phyloP scores from a whole-genome alignment of 495 filamentous ascomycete species.

The Talaromyces trachyspermus region DNA sequence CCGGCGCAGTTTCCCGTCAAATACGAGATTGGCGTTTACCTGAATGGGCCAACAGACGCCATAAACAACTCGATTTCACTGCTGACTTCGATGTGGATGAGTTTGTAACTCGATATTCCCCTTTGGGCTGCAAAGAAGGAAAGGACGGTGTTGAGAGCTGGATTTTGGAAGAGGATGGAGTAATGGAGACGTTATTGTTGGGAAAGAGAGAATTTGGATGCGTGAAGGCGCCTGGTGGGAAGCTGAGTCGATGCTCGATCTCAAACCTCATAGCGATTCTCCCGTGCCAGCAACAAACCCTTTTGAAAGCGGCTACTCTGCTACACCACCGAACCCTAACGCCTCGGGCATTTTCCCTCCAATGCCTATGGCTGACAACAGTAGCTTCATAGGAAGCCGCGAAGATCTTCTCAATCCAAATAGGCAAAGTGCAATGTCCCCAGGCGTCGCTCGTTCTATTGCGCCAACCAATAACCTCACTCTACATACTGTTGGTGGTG shows the following conservation, averaged over 20 bases:
- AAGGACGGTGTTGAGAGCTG: constrained; percentile 91
- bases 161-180: constrained; percentile 93
- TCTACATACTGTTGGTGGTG: constrained; percentile 44
- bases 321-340: constrained; percentile 33
- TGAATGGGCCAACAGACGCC: constrained; percentile 92
- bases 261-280: constrained; percentile 54
- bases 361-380: constrained; percentile 50
- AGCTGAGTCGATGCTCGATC: constrained; percentile 90
- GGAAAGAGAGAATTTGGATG: constrained; percentile 90
- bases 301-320: constrained; percentile 60
- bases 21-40: constrained; percentile 86
- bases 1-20: constrained; percentile 84
- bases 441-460: constrained; percentile 55
- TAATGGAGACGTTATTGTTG: constrained; percentile 91
- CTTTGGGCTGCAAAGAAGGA: constrained; percentile 82
- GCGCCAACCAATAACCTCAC: constrained; percentile 67
- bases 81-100: constrained; percentile 94
- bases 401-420: constrained; percentile 64
- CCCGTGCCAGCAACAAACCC: constrained; percentile 27
- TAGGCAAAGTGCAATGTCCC: constrained; percentile 43
- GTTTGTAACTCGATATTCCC: constrained; percentile 72
- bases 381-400: constrained; percentile 56
- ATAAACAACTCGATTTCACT: constrained; percentile 91
- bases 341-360: constrained; percentile 66
- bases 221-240: constrained; percentile 95